These are phyloP conservation scores for Lactarius indigo DNA, from an alignment of 768 basidiomycete species.

Conservation along the genomic window DNA sequence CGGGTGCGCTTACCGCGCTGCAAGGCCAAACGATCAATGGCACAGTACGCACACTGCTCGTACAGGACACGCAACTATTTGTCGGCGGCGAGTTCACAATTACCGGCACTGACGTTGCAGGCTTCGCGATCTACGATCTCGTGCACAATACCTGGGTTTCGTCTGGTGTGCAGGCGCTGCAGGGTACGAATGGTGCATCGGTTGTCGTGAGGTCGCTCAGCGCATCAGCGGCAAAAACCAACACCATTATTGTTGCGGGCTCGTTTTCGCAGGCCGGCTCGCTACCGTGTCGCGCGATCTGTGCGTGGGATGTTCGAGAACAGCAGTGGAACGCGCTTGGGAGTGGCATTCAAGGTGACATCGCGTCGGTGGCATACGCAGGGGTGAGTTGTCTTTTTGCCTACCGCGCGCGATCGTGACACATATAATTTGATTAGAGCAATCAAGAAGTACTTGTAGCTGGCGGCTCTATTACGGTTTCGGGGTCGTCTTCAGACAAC, in stretches of 20 bases:
- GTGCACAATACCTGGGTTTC: slow-evolving; percentile 57
- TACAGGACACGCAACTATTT: slow-evolving; percentile 66
- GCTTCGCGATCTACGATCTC: slow-evolving; percentile 82
- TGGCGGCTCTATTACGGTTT: slow-evolving; percentile 73
- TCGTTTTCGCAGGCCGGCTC: slow-evolving; percentile 79
- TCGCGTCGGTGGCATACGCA: slow-evolving; percentile 73
- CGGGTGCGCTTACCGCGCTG: slow-evolving; percentile 50
- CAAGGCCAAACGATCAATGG: slow-evolving; percentile 65
- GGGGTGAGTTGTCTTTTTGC: slow-evolving; percentile 53
- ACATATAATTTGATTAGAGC: slow-evolving; percentile 38
- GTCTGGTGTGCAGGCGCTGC: slow-evolving; percentile 55
- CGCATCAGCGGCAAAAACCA: slow-evolving; percentile 53
- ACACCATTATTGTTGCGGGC: slow-evolving; percentile 79
- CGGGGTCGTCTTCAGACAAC: slow-evolving; percentile 60
- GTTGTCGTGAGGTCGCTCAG: slow-evolving; percentile 73
- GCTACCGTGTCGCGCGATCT: slow-evolving; percentile 71
- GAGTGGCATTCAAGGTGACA: slow-evolving; percentile 75
- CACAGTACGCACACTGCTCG: slow-evolving; percentile 70
- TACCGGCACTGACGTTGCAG: slow-evolving; percentile 51
- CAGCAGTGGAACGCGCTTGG: slow-evolving; percentile 82
- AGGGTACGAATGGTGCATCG: slow-evolving; percentile 46
- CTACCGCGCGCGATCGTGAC: neutral
- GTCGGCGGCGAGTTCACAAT: slow-evolving; percentile 83
- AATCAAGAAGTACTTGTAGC: slow-evolving; percentile 69
- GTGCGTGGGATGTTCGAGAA: slow-evolving; percentile 61